Evolutionary conservation across 108 stramenopile species (phyloP).

Genomic region (Nannochloropsis salina): DNA sequence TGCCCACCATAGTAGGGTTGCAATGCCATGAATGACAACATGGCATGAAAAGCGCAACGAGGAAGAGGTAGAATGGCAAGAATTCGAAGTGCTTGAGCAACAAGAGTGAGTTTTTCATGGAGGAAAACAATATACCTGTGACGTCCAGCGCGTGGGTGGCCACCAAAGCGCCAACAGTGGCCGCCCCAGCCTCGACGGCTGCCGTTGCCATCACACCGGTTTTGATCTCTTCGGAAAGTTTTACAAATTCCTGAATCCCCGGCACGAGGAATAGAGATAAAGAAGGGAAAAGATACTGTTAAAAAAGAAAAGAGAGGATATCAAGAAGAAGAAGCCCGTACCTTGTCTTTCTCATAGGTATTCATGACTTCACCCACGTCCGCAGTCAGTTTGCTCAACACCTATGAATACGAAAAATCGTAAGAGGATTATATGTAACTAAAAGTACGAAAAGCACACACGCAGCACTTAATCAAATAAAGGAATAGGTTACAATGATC

Average conservation of each 20-base stretch:
- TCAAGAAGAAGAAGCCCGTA: not conserved
- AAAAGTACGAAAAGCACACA: too few species aligned
- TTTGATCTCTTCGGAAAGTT: not conserved
- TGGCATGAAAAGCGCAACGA: not conserved
- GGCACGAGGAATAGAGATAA: not conserved
- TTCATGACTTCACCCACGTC: not conserved
- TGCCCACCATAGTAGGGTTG: too few species aligned
- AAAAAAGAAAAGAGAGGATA: not conserved
- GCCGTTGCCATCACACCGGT: not conserved
- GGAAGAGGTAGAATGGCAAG: not conserved
- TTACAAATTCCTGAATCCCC: not conserved
- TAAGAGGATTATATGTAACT: too few species aligned
- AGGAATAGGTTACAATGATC: not conserved
- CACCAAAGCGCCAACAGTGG: not conserved
- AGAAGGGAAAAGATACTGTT: not conserved
- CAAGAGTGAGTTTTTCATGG: not conserved
- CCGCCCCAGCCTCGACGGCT: not conserved
- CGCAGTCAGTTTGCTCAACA: not conserved
- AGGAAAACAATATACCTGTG: not conserved
- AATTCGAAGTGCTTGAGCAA: not conserved
- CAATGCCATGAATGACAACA: too few species aligned
- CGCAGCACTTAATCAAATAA: not conserved
- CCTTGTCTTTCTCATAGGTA: not conserved
- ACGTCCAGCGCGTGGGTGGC: not conserved
- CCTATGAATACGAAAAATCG: not conserved